These are phyloP conservation scores for Parvularia atlantis DNA, from an alignment of 78 protist species.

Conservation along the genomic window DNA sequence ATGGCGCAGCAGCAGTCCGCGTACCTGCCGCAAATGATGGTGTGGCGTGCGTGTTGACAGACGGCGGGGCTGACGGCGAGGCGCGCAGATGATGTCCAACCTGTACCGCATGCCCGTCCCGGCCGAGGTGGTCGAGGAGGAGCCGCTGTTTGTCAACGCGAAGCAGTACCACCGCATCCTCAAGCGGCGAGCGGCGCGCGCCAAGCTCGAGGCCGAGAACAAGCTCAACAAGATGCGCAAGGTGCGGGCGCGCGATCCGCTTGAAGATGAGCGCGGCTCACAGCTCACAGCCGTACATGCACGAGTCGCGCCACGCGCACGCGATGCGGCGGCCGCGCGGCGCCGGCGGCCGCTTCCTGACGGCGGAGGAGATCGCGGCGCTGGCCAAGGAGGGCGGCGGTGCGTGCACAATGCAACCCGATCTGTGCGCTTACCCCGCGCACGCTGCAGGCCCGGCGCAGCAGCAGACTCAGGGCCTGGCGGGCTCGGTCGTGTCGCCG, in stretches of 20 bases:
- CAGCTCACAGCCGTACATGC: slow-evolving; percentile 34
- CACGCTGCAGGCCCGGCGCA: no score
- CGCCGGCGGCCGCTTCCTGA: slow-evolving; percentile 59
- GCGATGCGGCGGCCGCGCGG: slow-evolving; percentile 65
- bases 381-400: no score
- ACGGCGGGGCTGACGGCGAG: no score
- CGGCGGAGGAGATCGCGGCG: slow-evolving; percentile 16
- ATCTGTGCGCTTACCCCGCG: no score
- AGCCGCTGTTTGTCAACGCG: slow-evolving; percentile 69
- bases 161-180: slow-evolving; percentile 72
- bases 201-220: slow-evolving; percentile 46
- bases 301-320: slow-evolving; percentile 71
- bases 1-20: no score
- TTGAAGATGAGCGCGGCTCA: not conserved
- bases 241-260: not conserved
- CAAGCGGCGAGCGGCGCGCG: slow-evolving; percentile 60
- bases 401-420: no score
- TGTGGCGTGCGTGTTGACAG: no score
- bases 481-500: no score
- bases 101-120: no score
- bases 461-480: no score
- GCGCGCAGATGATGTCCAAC: no score
- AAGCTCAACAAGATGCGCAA: slow-evolving; percentile 22
- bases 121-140: slow-evolving; percentile 40
- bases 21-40: no score